These are phyloP conservation scores for Geotrichum europaeum DNA, from an alignment of 1,139 yeast genomes.

Conservation along the genomic window DNA sequence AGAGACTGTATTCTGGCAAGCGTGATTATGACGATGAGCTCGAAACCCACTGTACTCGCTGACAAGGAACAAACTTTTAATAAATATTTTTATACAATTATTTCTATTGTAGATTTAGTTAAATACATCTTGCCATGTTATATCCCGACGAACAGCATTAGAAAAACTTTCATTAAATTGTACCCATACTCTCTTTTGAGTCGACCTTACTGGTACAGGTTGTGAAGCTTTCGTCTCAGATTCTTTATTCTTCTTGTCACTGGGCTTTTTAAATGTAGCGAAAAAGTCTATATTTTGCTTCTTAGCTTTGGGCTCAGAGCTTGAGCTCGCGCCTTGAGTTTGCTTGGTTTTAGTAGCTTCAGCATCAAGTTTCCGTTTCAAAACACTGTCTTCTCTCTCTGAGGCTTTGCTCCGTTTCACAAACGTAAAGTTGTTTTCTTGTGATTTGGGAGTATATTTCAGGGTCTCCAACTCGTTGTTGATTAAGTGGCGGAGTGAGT, in stretches of 20 bases:
- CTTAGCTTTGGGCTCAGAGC: not conserved
- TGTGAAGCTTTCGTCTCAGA: not conserved
- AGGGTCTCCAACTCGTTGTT: constrained; percentile 21
- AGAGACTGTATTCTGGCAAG: not conserved
- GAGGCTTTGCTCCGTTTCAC: constrained; percentile 9
- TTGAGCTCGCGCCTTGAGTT: not conserved
- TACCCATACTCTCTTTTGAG: constrained; percentile 57
- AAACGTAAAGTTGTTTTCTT: constrained; percentile 17
- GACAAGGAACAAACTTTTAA: not conserved
- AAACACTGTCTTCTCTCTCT: constrained; percentile 2
- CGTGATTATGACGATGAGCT: constrained; percentile 3
- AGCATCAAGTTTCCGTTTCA: not conserved
- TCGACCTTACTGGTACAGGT: not conserved
- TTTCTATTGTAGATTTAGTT: not conserved
- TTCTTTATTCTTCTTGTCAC: not conserved
- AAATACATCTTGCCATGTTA: constrained; percentile 76
- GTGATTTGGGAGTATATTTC: constrained; percentile 3
- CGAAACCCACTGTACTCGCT: not conserved
- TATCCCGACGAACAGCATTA: constrained; percentile 83
- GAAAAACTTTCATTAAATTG: constrained; percentile 91
- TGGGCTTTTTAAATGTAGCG: not conserved
- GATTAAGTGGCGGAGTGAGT: constrained; percentile 27
- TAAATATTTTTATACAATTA: no score
- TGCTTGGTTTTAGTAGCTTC: not conserved
- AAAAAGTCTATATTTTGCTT: not conserved